Evolutionary conservation across 2,329 filamentous ascomycete genomes (phyloP).

Genomic region (Didymella exigua): DNA sequence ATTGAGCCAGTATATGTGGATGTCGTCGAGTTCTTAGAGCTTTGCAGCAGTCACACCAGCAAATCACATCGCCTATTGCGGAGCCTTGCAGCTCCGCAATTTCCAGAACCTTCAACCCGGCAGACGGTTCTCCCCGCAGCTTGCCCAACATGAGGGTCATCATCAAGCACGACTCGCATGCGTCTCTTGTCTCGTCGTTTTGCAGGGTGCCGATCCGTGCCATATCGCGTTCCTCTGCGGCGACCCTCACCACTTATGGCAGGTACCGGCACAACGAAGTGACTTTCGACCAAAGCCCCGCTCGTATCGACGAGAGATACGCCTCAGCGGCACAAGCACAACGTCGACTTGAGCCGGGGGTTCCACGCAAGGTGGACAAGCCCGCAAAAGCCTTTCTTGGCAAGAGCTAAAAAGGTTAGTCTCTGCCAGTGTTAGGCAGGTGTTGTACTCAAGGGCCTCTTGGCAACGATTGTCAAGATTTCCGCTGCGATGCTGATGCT

Average conservation of each 20-base stretch:
- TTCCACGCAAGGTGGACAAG: slow-evolving; percentile 29
- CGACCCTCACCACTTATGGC: slow-evolving; percentile 20
- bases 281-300: slow-evolving; percentile 18
- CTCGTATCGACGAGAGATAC: slow-evolving; percentile 22
- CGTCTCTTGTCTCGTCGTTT: slow-evolving; percentile 11
- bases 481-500: slow-evolving; percentile 20
- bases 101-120: not conserved
- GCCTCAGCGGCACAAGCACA: slow-evolving; percentile 23
- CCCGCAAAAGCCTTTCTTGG: slow-evolving; percentile 26
- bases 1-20: not conserved
- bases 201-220: slow-evolving; percentile 10
- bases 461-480: slow-evolving; percentile 23
- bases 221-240: slow-evolving; percentile 13
- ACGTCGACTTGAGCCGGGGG: slow-evolving; percentile 21
- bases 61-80: not conserved
- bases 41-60: not conserved
- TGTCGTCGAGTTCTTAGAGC: too few relatives aligned
- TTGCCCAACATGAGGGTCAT: not conserved
- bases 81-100: not conserved
- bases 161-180: slow-evolving; percentile 1
- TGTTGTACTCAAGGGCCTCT: slow-evolving; percentile 17
- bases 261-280: slow-evolving; percentile 26
- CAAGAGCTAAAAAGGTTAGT: slow-evolving; percentile 22
- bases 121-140: slow-evolving; percentile 4
- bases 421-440: slow-evolving; percentile 18